Percentiles rank a stretch among this genome's conserved stretches.
These are phyloP conservation scores for Linnemannia zychae DNA, from an alignment of 192 early-diverging fungal genomes.

Conservation along the genomic window DNA sequence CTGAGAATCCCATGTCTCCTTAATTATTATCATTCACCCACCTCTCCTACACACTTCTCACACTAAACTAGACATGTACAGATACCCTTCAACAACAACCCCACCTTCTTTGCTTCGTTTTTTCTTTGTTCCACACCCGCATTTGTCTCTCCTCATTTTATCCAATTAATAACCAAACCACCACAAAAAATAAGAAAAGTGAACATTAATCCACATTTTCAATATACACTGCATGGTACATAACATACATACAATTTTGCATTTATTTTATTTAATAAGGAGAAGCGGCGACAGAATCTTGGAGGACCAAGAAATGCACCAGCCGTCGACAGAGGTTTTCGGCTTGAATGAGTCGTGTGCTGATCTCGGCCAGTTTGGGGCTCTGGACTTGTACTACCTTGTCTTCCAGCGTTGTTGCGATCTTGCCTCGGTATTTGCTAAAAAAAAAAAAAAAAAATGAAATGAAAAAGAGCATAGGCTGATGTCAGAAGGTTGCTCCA, in stretches of 20 bases:
- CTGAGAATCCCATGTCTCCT: conserved; percentile 21
- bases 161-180: too few species aligned
- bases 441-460: background rate
- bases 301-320: conserved; percentile 42
- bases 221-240: too few species aligned
- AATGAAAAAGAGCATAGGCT: too few species aligned
- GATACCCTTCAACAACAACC: background rate
- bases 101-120: background rate
- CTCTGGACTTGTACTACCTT: conserved; percentile 52
- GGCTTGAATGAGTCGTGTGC: conserved; percentile 17
- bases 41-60: background rate
- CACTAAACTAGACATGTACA: background rate
- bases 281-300: conserved; percentile 26
- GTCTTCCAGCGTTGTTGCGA: conserved; percentile 53
- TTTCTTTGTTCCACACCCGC: background rate
- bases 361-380: conserved; percentile 45
- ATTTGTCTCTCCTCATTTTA: background rate
- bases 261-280: background rate
- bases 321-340: conserved; percentile 41
- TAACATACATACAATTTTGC: too few species aligned
- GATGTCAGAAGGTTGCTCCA: background rate
- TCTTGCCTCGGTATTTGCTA: conserved; percentile 53
- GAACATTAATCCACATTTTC: too few species aligned
- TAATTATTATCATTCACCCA: background rate
- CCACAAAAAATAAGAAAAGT: too few species aligned